Base-by-base conservation (phyloP, 192 early-diverging fungal genomes). In the Obelidium mucronatum region DNA sequence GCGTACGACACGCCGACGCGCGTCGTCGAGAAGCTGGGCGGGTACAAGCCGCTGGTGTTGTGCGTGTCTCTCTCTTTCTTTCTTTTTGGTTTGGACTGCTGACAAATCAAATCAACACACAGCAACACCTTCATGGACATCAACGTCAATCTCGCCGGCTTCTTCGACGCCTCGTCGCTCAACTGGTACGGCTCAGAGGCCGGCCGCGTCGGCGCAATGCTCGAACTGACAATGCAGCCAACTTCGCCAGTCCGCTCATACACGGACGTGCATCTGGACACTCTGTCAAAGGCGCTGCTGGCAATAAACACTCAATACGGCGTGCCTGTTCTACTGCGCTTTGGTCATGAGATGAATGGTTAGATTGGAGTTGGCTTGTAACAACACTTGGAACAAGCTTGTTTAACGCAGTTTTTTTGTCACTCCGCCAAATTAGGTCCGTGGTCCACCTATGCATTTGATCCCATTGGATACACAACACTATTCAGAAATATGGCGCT, bases 301-400 rank as follows among this genome's bases (percentile, higher is more conserved):
- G 39, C 67, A 3, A 51, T 85, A 34, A 86, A 86, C 59, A 17
- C 61, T 28, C 34, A 64, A 0, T 42, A 73, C 26, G 84, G 84
- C 30, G 77, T 79, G 0, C 84, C 84, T 22, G 55, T 86, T 19
- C 42, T 84, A 15, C 40, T 86, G 39, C 76, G 84, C 3, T 86
- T 58, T 37, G 82, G 82, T 42, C 84, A 86, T 60, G 84, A 86
- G 59, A 86, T 86, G 84, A 86, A 86, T 63, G 84, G 83, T 83
- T 24, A 2, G 76, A 35, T 22, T n/a, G n/a, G 26, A 2, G 8
- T 75, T 40, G 42, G 31, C 54, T 40, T 5, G 44, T n/a, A 26
- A 22, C 26, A n/a, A 26, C 65, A 1, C 19, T 15, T 3, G 53
- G 37, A 44, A 60, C 28, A 24, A 2, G 4, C 22, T 76, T 13